Percentiles rank a stretch among this genome's conserved stretches.
phyloP scores from a whole-genome alignment of 2,329 filamentous ascomycete species.

The Xylariomycetidae sp. region DNA sequence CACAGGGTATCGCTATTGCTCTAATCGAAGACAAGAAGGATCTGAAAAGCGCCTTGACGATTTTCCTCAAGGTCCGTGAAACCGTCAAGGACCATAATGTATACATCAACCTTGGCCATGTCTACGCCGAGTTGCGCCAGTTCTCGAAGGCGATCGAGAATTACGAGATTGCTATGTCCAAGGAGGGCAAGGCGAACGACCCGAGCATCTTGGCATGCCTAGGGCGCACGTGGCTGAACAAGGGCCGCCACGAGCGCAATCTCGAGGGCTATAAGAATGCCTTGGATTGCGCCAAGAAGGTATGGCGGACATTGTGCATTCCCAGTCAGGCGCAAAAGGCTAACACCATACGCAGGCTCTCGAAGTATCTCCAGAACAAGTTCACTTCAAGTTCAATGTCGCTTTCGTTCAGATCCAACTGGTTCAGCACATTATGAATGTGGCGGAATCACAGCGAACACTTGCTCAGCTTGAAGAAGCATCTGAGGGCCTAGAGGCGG shows the following conservation, averaged over 20 bases:
- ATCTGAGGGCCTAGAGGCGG: constrained; percentile 72
- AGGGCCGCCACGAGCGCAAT: constrained; percentile 59
- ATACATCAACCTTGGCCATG: constrained; percentile 88
- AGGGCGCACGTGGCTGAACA: constrained; percentile 79
- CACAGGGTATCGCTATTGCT: constrained; percentile 91
- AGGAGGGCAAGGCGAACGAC: constrained; percentile 68
- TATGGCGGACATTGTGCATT: too few relatives aligned
- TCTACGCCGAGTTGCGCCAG: constrained; percentile 85
- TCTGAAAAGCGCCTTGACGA: constrained; percentile 70
- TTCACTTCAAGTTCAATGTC: constrained; percentile 95
- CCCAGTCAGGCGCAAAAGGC: constrained; percentile 1
- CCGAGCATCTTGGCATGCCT: constrained; percentile 77
- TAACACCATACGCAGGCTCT: constrained; percentile 53
- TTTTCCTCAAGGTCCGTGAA: constrained; percentile 86
- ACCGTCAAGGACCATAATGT: constrained; percentile 84
- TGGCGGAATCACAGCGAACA: constrained; percentile 71
- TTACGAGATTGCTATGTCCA: constrained; percentile 80
- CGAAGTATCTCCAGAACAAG: constrained; percentile 70
- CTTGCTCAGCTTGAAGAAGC: constrained; percentile 77
- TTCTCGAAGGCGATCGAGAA: constrained; percentile 88
- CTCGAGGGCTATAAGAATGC: constrained; percentile 52
- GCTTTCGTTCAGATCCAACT: constrained; percentile 96
- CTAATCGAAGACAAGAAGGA: constrained; percentile 94
- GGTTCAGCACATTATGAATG: constrained; percentile 68
- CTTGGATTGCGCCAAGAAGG: constrained; percentile 58